Evolutionary conservation across 768 basidiomycete species (phyloP).

Genomic region (Lactarius sanguifluus): DNA sequence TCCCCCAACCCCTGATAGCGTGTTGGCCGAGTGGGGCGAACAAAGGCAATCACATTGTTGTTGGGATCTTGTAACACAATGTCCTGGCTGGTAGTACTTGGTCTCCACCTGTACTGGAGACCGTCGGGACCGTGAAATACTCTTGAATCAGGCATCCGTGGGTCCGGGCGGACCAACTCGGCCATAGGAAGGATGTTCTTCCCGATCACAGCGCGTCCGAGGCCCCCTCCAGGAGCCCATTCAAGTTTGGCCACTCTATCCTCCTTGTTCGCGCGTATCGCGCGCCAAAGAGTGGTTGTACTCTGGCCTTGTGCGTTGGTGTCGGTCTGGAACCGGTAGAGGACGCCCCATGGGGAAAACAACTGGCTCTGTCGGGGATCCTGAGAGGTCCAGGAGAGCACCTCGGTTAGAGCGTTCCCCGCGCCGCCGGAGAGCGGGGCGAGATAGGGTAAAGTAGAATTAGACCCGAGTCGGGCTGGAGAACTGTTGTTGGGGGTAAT

Average conservation of each 20-base stretch:
- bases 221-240: conserved; percentile 79
- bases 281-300: conserved; percentile 74
- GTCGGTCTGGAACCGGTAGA: conserved; percentile 81
- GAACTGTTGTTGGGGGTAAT: too few relatives aligned
- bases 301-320: conserved; percentile 61
- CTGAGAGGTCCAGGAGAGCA: conserved; percentile 85
- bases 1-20: conserved; percentile 79
- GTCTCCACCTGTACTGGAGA: conserved; percentile 76
- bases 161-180: conserved; percentile 73
- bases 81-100: conserved; percentile 48
- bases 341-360: conserved; percentile 77
- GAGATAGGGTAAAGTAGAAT: too few relatives aligned
- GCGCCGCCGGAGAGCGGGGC: too few relatives aligned
- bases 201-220: conserved; percentile 82
- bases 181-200: conserved; percentile 82
- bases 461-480: too few relatives aligned
- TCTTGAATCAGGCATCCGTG: conserved; percentile 49
- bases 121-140: conserved; percentile 84
- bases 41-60: conserved; percentile 72
- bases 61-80: conserved; percentile 75
- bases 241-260: conserved; percentile 87
- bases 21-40: conserved; percentile 72
- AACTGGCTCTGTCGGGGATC: conserved; percentile 81
- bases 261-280: conserved; percentile 79
- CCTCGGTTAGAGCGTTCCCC: conserved; percentile 41